Conservation (phyloP, 768 basidiomycete genomes). For the Termitomyces sp. region DNA sequence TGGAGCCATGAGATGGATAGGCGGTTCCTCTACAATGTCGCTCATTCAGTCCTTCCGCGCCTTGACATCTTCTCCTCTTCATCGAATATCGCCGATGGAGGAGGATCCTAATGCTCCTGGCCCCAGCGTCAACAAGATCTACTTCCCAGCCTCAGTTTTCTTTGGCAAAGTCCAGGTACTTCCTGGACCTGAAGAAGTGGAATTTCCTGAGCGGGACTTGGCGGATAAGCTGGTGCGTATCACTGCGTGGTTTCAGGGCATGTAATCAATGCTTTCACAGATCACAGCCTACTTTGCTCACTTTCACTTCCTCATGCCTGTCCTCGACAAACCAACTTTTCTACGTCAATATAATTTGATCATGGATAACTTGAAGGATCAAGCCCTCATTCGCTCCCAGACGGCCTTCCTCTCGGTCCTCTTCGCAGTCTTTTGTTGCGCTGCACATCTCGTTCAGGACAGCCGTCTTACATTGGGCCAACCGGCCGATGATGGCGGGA, state of each 20-base stretch:
- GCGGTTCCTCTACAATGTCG: conserved; percentile 89
- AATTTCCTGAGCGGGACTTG: conserved; percentile 81
- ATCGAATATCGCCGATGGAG: conserved; percentile 81
- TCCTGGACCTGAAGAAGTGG: conserved; percentile 82
- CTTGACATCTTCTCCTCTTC: conserved; percentile 68
- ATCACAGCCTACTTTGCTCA: conserved; percentile 85
- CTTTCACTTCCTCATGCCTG: conserved; percentile 85
- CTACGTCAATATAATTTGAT: conserved; percentile 65
- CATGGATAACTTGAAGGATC: conserved; percentile 69
- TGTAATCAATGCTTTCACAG: conserved; percentile 38
- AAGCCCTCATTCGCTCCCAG: conserved; percentile 52
- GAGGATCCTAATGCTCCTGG: conserved; percentile 79
- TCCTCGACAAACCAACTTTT: conserved; percentile 85
- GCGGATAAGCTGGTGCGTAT: conserved; percentile 79
- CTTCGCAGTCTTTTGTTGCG: conserved; percentile 90
- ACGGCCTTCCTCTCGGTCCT: conserved; percentile 78
- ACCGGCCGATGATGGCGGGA: conserved; percentile 71
- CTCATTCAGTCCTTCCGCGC: conserved; percentile 86
- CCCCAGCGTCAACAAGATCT: conserved; percentile 79
- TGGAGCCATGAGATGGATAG: conserved; percentile 90
- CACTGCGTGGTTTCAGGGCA: conserved; percentile 17
- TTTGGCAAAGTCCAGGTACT: conserved; percentile 85
- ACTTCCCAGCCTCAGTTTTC: conserved; percentile 85
- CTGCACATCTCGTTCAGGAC: conserved; percentile 78
- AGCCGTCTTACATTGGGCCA: conserved; percentile 57